Evolutionary conservation across 1,284 basidiomycete species (phyloP), one percentile per base, ranked within the genome.

Genomic region (Sporisorium sorghi): DNA sequence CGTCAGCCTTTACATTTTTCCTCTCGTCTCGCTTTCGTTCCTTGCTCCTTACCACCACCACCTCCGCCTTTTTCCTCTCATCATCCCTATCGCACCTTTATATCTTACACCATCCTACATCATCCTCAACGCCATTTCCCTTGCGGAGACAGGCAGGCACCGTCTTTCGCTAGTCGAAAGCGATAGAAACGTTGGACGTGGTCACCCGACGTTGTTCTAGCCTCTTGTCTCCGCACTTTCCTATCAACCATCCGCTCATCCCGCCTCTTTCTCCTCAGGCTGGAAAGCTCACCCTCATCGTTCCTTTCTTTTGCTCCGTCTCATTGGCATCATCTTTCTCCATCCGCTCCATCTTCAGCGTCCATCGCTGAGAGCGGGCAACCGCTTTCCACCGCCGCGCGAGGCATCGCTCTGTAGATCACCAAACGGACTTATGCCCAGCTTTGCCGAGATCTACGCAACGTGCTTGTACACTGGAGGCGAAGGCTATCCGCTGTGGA

Each of bases 401-500:
- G 21, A 21, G 6, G n/a, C n/a, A n/a, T n/a, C n/a, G n/a, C n/a
- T n/a, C 42, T 23, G 7, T 37, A 23, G 53, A 55, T 15, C 43
- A 37, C 8, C 2, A 15, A n/a, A 33, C 23, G 33, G 26, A 56
- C 35, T n/a, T 23, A 73, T 64, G 65, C 67, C 72, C 12, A 74
- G 58, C 44, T 74, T 62, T 44, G 66, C 72, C 37, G 77, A 79
- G 30, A 77, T 73, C 50, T 79, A 76, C 52, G 68, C 73, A 23
- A 62, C 62, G 44, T 67, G 69, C 49, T 50, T 79, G 9, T 78
- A 79, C 49, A 57, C 61, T 17, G 53, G 58, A 15, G 69, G 76
- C 43, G 77, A 79, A 55, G 77, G 77, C 42, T 56, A 76, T 30
- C 76, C 73, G 10, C 73, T 79, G 0, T 79, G 77, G 77, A 77